A percentile compares a stretch with the other conserved stretches of the same genome.
Evolutionary conservation across 1,284 basidiomycete genomes (phyloP).

Genomic region (Pisolithus thermaeus): DNA sequence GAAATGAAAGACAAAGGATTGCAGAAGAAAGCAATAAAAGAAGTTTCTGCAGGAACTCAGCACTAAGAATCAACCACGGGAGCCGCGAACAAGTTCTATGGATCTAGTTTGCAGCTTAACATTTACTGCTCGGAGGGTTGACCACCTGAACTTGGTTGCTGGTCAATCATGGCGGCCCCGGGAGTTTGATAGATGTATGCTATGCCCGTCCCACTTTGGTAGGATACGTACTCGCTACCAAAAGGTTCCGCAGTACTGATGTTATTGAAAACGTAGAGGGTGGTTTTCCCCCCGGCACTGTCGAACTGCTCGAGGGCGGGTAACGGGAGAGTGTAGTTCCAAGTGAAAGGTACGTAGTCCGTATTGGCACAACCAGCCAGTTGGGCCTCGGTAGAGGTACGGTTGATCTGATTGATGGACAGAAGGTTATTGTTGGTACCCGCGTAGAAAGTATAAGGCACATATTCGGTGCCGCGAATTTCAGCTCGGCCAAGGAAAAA

Average conservation of each 20-base stretch:
- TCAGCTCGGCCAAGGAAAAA: slow-evolving; percentile 13
- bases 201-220: slow-evolving; percentile 4
- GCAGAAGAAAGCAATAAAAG: too few species aligned
- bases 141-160: slow-evolving; percentile 1
- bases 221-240: background rate
- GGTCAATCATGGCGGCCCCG: background rate
- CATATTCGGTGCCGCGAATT: background rate
- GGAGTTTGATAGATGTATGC: slow-evolving; percentile 5
- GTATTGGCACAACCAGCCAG: slow-evolving; percentile 7
- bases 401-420: slow-evolving; percentile 2
- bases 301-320: slow-evolving; percentile 2
- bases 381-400: slow-evolving; percentile 3
- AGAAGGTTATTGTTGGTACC: slow-evolving; percentile 10
- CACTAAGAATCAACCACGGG: too few species aligned
- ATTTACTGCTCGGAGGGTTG: background rate
- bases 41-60: too few species aligned
- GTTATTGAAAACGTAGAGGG: slow-evolving; percentile 1
- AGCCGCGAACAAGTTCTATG: too few species aligned
- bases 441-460: slow-evolving; percentile 8
- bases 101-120: background rate
- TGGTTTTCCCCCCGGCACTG: slow-evolving; percentile 7
- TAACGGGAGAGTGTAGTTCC: slow-evolving; percentile 4
- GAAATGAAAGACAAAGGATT: too few species aligned
- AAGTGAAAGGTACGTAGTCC: slow-evolving; percentile 3
- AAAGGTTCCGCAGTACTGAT: background rate